Percentiles rank a stretch among this genome's conserved stretches.
Conservation (phyloP, 345 rosid genomes). For the Brassica rapa region DNA sequence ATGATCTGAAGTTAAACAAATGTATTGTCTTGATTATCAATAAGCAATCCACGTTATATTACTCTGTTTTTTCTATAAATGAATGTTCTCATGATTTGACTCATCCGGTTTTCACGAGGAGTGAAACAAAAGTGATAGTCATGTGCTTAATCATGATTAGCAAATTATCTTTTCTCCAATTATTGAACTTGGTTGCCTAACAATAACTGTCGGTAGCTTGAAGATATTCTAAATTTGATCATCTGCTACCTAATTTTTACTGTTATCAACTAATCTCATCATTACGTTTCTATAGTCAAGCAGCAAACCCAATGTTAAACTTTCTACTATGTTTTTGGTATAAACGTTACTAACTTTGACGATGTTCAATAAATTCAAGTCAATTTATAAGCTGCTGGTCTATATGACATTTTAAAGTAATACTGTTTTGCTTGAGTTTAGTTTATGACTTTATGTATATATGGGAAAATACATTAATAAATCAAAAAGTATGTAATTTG, state of each 20-base stretch:
- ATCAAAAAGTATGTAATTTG: too few relatives aligned
- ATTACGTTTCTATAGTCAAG: not conserved
- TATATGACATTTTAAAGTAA: too few relatives aligned
- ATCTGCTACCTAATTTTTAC: constrained; percentile 19
- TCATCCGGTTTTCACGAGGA: constrained; percentile 13
- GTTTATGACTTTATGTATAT: too few relatives aligned
- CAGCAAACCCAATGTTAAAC: not conserved
- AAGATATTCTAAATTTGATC: constrained; percentile 18
- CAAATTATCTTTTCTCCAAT: constrained; percentile 9
- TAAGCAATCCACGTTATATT: not conserved
- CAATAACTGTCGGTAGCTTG: constrained; percentile 30
- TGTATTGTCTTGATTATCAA: not conserved
- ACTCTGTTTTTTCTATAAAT: not conserved
- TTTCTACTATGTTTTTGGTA: too few relatives aligned
- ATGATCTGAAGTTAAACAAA: not conserved
- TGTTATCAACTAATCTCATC: constrained; percentile 3
- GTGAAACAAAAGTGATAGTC: constrained; percentile 33
- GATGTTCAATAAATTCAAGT: too few relatives aligned
- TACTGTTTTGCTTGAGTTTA: too few relatives aligned
- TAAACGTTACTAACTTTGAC: too few relatives aligned
- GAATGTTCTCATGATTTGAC: constrained; percentile 9
- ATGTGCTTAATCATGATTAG: constrained; percentile 36
- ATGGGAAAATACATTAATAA: too few relatives aligned
- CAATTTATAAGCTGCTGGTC: too few relatives aligned
- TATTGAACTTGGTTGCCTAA: constrained; percentile 23